Conservation (phyloP, 139 green algal species). For the Micractinium sp. region DNA sequence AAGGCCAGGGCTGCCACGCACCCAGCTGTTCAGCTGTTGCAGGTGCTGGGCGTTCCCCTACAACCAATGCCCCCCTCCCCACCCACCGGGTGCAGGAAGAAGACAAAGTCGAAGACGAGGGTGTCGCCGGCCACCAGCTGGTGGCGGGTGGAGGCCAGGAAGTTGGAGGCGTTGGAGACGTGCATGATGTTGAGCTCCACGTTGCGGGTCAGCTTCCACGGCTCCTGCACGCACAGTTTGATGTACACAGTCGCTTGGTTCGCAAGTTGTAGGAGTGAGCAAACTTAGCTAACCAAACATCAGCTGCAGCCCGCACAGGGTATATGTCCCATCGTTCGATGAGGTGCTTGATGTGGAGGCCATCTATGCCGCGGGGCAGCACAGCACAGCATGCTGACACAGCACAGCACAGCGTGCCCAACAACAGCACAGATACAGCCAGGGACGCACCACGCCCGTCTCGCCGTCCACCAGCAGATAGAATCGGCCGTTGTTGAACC, state of each 20-base stretch:
- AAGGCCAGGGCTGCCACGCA: neutral
- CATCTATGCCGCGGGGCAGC: too few species aligned
- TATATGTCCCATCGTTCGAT: too few species aligned
- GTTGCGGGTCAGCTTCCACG: slow-evolving; percentile 65
- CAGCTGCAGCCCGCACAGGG: too few species aligned
- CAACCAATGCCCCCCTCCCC: neutral
- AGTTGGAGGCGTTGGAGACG: slow-evolving; percentile 48
- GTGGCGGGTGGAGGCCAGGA: slow-evolving; percentile 44
- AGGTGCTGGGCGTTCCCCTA: neutral
- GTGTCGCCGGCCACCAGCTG: slow-evolving; percentile 74
- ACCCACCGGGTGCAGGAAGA: slow-evolving; percentile 81
- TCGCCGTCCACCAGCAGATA: slow-evolving; percentile 73
- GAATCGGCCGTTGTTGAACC: slow-evolving; percentile 84
- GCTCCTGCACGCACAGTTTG: slow-evolving; percentile 12
- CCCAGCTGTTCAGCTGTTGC: neutral
- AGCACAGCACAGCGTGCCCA: neutral
- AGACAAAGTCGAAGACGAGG: slow-evolving; percentile 89
- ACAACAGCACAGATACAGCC: neutral
- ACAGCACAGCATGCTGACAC: neutral
- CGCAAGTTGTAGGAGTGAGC: too few species aligned
- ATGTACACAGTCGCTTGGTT: neutral
- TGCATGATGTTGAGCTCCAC: slow-evolving; percentile 61
- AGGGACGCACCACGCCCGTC: slow-evolving; percentile 27
- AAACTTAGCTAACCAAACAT: too few species aligned
- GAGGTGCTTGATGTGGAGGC: too few species aligned